phyloP scores from a whole-genome alignment of 202 grass and related monocot genomes.

The Schoenoplectus triqueter region DNA sequence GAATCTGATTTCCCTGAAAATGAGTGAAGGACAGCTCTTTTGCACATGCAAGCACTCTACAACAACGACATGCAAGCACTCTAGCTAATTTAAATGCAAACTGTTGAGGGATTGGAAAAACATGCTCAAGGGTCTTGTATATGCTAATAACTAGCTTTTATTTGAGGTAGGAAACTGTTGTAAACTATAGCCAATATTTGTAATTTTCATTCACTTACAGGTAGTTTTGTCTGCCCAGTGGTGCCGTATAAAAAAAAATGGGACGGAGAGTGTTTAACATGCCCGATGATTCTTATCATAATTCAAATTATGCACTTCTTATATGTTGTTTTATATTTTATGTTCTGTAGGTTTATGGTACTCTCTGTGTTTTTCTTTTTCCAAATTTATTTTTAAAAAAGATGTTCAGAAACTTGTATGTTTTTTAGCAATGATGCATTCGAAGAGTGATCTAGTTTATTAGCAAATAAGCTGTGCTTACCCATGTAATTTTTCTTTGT shows the following conservation, averaged over 20 bases:
- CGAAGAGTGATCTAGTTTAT: neutral
- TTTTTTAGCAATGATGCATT: conserved; percentile 8
- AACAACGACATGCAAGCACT: neutral
- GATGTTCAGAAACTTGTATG: neutral
- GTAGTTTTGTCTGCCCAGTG: neutral
- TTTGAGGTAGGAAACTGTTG: conserved; percentile 2
- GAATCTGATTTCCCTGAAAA: conserved; percentile 64
- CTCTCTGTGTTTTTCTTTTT: neutral
- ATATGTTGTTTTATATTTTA: neutral
- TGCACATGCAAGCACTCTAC: neutral
- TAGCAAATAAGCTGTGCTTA: neutral
- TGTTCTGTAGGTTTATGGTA: neutral
- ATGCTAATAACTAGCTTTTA: neutral
- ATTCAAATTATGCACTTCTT: neutral
- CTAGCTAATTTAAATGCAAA: neutral
- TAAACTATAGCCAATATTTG: neutral
- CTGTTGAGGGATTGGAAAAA: neutral
- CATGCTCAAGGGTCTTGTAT: neutral
- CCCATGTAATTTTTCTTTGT: neutral
- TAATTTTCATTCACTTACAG: neutral
- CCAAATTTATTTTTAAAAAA: neutral
- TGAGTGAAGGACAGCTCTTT: neutral
- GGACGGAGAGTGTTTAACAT: neutral
- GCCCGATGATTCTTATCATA: neutral
- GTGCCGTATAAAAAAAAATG: neutral